Percentiles rank a stretch among this genome's conserved stretches.
Evolutionary conservation across 441 rosid species (phyloP).

Genomic region (Kokia cookei): DNA sequence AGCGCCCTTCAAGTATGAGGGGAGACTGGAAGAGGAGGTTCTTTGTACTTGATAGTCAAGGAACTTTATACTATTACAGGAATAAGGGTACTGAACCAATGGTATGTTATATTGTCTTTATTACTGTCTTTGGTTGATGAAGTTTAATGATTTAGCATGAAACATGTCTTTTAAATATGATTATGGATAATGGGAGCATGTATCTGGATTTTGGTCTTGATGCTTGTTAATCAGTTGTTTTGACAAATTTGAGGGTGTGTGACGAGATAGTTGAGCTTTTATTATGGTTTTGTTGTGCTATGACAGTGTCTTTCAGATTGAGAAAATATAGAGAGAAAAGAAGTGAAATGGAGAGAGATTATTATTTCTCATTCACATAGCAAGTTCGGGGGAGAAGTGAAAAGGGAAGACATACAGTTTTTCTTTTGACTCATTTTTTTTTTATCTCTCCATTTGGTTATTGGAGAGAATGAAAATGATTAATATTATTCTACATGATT

Average conservation of each 20-base stretch:
- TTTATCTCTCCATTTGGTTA: neutral
- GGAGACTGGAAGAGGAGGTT: slow-evolving; percentile 93
- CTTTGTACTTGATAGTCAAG: slow-evolving; percentile 84
- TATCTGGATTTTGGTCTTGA: neutral
- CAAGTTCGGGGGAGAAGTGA: neutral
- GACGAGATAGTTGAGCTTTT: neutral
- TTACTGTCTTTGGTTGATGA: neutral
- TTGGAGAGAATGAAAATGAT: neutral
- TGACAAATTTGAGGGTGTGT: neutral
- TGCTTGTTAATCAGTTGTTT: neutral
- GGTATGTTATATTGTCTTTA: slow-evolving; percentile 37
- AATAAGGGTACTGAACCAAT: slow-evolving; percentile 46
- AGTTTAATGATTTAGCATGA: neutral
- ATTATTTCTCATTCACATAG: neutral
- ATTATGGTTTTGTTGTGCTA: neutral
- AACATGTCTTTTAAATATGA: neutral
- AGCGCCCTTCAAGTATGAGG: slow-evolving; percentile 71
- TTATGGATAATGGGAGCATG: neutral
- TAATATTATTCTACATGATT: neutral
- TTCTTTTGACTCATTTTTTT: neutral
- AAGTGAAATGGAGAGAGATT: neutral
- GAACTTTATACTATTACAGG: slow-evolving; percentile 71
- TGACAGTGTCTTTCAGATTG: neutral
- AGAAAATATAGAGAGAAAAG: neutral
- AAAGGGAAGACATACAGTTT: neutral